Conservation (phyloP, 345 rosid species). For the Brassica juncea region DNA sequence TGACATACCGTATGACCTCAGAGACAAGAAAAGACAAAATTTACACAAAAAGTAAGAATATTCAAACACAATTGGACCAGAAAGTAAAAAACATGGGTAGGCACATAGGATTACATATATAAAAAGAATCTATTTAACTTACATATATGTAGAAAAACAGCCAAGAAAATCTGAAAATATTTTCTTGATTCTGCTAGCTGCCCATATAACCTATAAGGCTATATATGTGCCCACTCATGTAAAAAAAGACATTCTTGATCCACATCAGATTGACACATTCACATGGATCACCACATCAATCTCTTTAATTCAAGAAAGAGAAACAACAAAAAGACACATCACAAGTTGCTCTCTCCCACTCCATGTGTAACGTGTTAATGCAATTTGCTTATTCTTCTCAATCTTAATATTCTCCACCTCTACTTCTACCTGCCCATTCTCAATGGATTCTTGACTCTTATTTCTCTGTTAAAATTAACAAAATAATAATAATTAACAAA, state of each 20-base stretch:
- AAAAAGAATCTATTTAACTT: conserved; percentile 24
- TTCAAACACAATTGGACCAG: conserved; percentile 33
- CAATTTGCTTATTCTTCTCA: conserved; percentile 30
- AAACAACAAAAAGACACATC: conserved; percentile 43
- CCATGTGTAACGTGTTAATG: conserved; percentile 40
- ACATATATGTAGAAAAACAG: conserved; percentile 28
- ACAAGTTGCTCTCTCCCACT: conserved; percentile 41
- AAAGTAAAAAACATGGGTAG: conserved; percentile 35
- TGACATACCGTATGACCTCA: conserved; percentile 33
- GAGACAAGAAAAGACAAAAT: conserved; percentile 39
- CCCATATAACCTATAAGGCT: conserved; percentile 32
- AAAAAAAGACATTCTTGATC: conserved; percentile 33
- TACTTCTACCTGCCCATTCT: conserved; percentile 29
- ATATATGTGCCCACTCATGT: conserved; percentile 41
- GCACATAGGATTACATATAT: conserved; percentile 28
- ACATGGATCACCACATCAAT: conserved; percentile 42
- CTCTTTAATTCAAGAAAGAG: conserved; percentile 41
- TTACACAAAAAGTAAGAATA: conserved; percentile 41
- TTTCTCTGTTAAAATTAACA: conserved; percentile 28
- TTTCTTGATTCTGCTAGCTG: conserved; percentile 39
- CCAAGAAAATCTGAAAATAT: conserved; percentile 38
- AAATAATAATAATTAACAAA: neutral
- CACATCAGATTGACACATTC: conserved; percentile 45
- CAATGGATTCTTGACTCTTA: conserved; percentile 20
- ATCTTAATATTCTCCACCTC: conserved; percentile 35